Percentiles rank a stretch among this genome's conserved stretches.
Conservation (phyloP, 306 rosid species). For the Dalbergia oliveri region DNA sequence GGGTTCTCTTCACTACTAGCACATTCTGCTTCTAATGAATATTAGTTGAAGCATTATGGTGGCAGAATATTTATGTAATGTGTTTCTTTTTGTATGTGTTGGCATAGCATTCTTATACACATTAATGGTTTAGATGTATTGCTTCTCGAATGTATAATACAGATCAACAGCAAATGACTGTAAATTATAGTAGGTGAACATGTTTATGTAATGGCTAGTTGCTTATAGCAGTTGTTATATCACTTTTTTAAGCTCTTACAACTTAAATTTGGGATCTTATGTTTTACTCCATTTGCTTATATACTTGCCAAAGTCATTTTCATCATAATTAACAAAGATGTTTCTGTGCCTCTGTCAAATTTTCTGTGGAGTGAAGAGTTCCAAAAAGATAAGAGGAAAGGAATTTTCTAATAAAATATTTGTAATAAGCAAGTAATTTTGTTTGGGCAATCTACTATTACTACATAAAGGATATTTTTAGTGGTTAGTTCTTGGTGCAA, state of each 20-base stretch:
- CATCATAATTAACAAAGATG: background rate
- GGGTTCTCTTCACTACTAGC: slow-evolving; percentile 66
- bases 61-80: slow-evolving; percentile 44
- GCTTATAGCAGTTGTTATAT: slow-evolving; percentile 40
- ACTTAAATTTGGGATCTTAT: slow-evolving; percentile 1
- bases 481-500: background rate
- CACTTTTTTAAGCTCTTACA: background rate
- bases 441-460: background rate
- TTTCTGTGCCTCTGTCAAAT: background rate
- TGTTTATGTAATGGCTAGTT: slow-evolving; percentile 50
- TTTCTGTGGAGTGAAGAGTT: background rate
- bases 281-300: background rate
- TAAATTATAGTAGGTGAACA: slow-evolving; percentile 64
- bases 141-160: slow-evolving; percentile 49
- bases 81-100: slow-evolving; percentile 44
- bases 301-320: background rate
- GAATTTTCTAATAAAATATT: background rate
- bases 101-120: slow-evolving; percentile 50
- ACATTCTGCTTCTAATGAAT: slow-evolving; percentile 40
- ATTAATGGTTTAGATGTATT: slow-evolving; percentile 51
- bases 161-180: slow-evolving; percentile 64
- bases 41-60: slow-evolving; percentile 39
- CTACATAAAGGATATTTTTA: too few species aligned
- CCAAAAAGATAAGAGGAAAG: background rate
- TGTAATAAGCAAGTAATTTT: background rate